These are phyloP conservation scores for Collybia sp. DNA, from an alignment of 768 basidiomycete genomes.

Conservation along the genomic window DNA sequence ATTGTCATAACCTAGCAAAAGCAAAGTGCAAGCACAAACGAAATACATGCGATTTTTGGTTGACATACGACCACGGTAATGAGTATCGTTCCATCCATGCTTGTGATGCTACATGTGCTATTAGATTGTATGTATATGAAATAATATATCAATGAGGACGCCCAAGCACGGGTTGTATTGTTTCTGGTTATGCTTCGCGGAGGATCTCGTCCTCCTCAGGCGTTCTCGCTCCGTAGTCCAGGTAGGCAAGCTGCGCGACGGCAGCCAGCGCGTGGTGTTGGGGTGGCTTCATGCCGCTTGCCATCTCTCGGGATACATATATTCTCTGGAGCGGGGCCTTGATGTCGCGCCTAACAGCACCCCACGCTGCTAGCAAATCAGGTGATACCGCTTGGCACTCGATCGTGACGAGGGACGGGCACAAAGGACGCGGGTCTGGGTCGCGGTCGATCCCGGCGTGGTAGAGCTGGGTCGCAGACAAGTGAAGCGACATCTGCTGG, in stretches of 20 bases:
- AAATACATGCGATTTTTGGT: too few species aligned
- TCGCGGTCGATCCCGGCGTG: background rate
- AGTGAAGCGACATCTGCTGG: background rate
- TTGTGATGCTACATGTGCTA: too few species aligned
- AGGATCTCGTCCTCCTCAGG: slow-evolving; percentile 38
- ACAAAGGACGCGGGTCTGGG: slow-evolving; percentile 21
- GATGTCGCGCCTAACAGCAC: slow-evolving; percentile 25
- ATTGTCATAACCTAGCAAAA: too few species aligned
- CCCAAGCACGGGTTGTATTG: too few species aligned
- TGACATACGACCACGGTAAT: too few species aligned
- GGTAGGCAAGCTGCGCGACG: slow-evolving; percentile 19
- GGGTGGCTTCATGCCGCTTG: slow-evolving; percentile 13
- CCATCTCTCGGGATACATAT: slow-evolving; percentile 34
- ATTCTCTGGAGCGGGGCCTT: slow-evolving; percentile 44
- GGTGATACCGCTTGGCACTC: slow-evolving; percentile 39
- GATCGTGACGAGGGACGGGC: slow-evolving; percentile 39
- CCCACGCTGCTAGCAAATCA: slow-evolving; percentile 28
- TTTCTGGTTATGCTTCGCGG: background rate
- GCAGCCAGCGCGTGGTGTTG: slow-evolving; percentile 22
- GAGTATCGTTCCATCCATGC: too few species aligned
- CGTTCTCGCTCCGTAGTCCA: slow-evolving; percentile 36
- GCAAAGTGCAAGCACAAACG: too few species aligned
- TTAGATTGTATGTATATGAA: too few species aligned
- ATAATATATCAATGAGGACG: too few species aligned
- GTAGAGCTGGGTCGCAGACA: too few species aligned